phyloP scores from a whole-genome alignment of 1,284 basidiomycete species.

The Cutaneotrichosporon arboriforme region DNA sequence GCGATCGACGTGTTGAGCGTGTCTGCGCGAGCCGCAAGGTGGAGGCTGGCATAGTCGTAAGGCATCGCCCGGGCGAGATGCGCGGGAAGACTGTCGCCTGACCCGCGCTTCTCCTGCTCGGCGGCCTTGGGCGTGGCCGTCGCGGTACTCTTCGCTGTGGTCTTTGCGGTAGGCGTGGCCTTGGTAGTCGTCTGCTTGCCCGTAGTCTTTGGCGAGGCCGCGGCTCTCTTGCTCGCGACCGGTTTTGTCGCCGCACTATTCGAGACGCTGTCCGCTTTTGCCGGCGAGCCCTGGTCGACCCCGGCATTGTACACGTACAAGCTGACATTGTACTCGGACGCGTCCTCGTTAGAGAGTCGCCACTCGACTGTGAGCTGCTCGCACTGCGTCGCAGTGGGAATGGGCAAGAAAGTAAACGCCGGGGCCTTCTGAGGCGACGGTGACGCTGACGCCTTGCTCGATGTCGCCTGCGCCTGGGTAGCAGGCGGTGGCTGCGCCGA shows the following conservation, averaged over 20 bases:
- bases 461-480: not conserved
- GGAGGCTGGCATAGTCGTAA: not conserved
- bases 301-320: constrained; percentile 27
- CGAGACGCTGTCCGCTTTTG: not conserved
- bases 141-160: not conserved
- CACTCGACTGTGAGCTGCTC: not conserved
- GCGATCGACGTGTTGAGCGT: constrained; percentile 25
- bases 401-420: constrained; percentile 10
- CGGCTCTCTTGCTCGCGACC: not conserved
- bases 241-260: not conserved
- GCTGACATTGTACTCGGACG: constrained; percentile 19
- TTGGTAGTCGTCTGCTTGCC: not conserved
- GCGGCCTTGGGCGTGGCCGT: not conserved
- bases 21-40: constrained; percentile 7
- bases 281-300: constrained; percentile 11
- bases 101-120: not conserved
- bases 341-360: not conserved
- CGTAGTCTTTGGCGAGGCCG: not conserved
- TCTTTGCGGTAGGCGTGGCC: not conserved
- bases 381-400: constrained; percentile 24
- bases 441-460: not conserved
- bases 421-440: constrained; percentile 12
- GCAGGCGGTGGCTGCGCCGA: no score
- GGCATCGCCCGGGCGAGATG: not conserved
- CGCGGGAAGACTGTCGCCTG: no score